phyloP scores from a whole-genome alignment of 805 yeast genomes.

The Ogataea wickerhamii region DNA sequence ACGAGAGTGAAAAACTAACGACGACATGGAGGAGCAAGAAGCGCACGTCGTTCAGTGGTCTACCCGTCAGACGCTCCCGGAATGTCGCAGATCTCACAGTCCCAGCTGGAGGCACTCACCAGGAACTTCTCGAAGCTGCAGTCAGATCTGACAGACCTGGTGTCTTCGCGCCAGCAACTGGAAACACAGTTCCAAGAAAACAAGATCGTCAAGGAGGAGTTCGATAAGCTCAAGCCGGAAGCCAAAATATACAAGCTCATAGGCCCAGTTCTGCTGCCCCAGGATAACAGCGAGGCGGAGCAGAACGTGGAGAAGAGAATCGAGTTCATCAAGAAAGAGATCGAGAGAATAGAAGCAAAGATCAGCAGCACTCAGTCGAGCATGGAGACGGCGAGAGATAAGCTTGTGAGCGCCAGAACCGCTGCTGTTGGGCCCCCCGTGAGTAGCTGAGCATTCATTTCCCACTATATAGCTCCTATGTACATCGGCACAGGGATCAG shows the following conservation, averaged over 20 bases:
- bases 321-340: constrained; percentile 80
- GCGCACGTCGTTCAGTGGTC: no score
- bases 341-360: constrained; percentile 69
- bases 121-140: constrained; percentile 27
- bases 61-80: no score
- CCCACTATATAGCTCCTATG: no score
- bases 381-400: constrained; percentile 58
- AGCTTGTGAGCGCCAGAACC: constrained; percentile 27
- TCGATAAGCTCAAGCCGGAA: constrained; percentile 52
- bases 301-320: constrained; percentile 83
- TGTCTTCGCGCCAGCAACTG: constrained; percentile 74
- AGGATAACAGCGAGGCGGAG: constrained; percentile 78
- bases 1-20: no score
- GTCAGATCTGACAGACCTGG: constrained; percentile 40
- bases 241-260: constrained; percentile 83
- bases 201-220: constrained; percentile 81
- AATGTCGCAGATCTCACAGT: constrained; percentile 3
- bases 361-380: constrained; percentile 53
- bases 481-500: no score
- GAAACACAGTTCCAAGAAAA: constrained; percentile 96
- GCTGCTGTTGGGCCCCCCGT: constrained; percentile 4
- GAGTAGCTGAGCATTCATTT: no score
- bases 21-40: no score
- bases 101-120: constrained; percentile 21
- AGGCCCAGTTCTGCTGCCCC: constrained; percentile 91